These are phyloP conservation scores for Hemileia vastatrix DNA, from an alignment of 1,284 basidiomycete genomes.

Conservation along the genomic window DNA sequence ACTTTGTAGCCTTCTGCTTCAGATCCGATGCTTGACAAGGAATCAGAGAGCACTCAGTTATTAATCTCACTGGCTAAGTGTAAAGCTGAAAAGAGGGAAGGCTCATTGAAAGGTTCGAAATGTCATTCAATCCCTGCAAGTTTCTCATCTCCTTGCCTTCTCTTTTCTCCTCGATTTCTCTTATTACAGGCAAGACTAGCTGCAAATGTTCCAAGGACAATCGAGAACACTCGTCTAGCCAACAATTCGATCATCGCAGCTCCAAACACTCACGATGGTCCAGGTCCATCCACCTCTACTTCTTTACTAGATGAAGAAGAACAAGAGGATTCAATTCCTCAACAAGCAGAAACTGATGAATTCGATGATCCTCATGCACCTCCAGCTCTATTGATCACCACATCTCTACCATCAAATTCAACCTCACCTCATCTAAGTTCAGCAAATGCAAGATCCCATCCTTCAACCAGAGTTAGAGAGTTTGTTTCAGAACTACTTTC, in stretches of 20 bases:
- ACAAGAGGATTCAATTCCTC: slow-evolving; percentile 24
- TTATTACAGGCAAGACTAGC: slow-evolving; percentile 61
- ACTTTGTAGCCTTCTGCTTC: too few relatives aligned
- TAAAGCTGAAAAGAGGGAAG: slow-evolving; percentile 38
- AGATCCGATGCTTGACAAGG: too few relatives aligned
- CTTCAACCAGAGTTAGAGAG: slow-evolving; percentile 47
- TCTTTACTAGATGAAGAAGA: slow-evolving; percentile 33
- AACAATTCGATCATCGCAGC: slow-evolving; percentile 61
- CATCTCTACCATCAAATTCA: slow-evolving; percentile 38
- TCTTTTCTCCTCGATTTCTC: not conserved
- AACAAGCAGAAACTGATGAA: slow-evolving; percentile 49
- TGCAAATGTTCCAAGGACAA: slow-evolving; percentile 76
- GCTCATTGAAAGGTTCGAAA: not conserved
- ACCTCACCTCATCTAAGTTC: slow-evolving; percentile 37
- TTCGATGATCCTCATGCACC: slow-evolving; percentile 47
- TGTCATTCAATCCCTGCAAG: not conserved
- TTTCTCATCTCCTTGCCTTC: slow-evolving; percentile 3
- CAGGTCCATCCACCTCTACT: slow-evolving; percentile 47
- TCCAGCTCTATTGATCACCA: slow-evolving; percentile 40
- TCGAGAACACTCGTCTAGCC: slow-evolving; percentile 85
- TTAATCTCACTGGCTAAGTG: slow-evolving; percentile 37
- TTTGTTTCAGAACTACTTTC: slow-evolving; percentile 71
- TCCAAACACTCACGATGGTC: slow-evolving; percentile 42
- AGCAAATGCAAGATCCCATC: slow-evolving; percentile 55
- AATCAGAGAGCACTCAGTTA: slow-evolving; percentile 42